phyloP scores from a whole-genome alignment of 495 filamentous ascomycete species.

The Neurospora terricola region DNA sequence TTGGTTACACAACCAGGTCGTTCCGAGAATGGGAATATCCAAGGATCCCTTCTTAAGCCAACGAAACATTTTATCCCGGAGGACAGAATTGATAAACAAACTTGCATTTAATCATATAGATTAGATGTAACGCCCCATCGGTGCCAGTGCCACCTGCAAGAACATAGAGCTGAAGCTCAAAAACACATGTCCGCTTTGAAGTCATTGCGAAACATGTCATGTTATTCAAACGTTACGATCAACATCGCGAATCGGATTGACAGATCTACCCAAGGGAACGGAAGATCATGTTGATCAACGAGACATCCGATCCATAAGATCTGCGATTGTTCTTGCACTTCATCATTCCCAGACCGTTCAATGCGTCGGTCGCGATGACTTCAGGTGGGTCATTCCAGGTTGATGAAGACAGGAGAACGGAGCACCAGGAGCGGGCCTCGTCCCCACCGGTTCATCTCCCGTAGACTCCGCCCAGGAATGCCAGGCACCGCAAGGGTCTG shows the following conservation, averaged over 20 bases:
- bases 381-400: background rate
- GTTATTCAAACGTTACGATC: background rate
- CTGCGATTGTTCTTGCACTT: background rate
- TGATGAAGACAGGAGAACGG: background rate
- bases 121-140: too few relatives aligned
- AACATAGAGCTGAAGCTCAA: too few relatives aligned
- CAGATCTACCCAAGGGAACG: background rate
- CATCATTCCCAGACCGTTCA: background rate
- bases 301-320: background rate
- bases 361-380: background rate
- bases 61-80: too few relatives aligned
- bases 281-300: background rate
- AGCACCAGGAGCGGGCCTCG: background rate
- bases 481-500: background rate
- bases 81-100: too few relatives aligned
- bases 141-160: too few relatives aligned
- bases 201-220: too few relatives aligned
- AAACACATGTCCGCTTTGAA: too few relatives aligned
- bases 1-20: too few relatives aligned
- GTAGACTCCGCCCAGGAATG: background rate
- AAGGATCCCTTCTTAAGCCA: too few relatives aligned
- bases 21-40: too few relatives aligned
- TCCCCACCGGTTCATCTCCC: background rate
- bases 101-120: too few relatives aligned
- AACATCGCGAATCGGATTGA: background rate